Percentiles rank a stretch among this genome's conserved stretches.
Conservation (phyloP, 2,329 filamentous ascomycete genomes). For the Colletotrichum graminicola region DNA sequence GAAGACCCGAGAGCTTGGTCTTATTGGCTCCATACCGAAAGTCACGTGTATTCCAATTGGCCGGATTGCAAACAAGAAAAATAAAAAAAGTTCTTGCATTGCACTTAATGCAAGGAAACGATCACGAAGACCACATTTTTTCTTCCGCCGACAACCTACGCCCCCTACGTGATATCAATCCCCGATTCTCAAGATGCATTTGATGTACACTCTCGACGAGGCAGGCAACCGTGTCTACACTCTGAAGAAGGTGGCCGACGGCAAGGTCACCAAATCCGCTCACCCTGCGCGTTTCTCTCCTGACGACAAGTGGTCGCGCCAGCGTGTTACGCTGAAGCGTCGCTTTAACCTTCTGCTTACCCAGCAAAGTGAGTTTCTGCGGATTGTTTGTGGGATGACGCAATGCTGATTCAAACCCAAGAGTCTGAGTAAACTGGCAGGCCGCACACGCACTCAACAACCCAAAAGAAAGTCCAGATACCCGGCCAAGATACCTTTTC, state of each 20-base stretch:
- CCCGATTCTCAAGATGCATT: constrained; percentile 32
- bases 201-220: constrained; percentile 82
- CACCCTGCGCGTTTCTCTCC: constrained; percentile 97
- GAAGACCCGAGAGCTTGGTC: neutral
- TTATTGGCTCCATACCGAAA: neutral
- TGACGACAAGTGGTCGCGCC: constrained; percentile 98
- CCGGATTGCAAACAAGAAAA: constrained; percentile 1
- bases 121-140: neutral
- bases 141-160: constrained; percentile 6
- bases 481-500: constrained; percentile 12
- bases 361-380: constrained; percentile 70
- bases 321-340: constrained; percentile 95
- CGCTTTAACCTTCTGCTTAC: constrained; percentile 90
- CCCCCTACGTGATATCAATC: neutral
- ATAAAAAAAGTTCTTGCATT: constrained; percentile 35
- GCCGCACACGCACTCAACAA: constrained; percentile 5
- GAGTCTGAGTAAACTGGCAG: constrained; percentile 17
- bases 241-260: constrained; percentile 89
- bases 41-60: constrained; percentile 26
- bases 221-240: constrained; percentile 93
- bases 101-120: constrained; percentile 3
- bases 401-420: constrained; percentile 13
- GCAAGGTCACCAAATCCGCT: constrained; percentile 93
- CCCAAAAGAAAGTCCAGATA: constrained; percentile 5
- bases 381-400: too few species aligned